These are phyloP conservation scores for Stentor roeselii DNA, from an alignment of 73 alveolate genomes.

Conservation along the genomic window DNA sequence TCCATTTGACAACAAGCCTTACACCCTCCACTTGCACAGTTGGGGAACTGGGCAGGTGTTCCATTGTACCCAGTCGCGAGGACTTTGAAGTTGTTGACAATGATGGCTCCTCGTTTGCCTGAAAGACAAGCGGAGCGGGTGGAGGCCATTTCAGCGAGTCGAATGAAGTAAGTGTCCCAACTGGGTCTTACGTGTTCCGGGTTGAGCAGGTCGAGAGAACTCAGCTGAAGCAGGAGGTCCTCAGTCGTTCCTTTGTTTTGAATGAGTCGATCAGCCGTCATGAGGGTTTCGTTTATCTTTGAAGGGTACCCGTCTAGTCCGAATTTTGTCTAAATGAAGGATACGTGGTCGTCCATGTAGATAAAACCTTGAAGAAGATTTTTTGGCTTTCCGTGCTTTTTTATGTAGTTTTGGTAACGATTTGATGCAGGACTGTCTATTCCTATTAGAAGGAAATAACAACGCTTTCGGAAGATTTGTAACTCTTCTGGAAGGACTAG, in stretches of 20 bases:
- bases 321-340: background rate
- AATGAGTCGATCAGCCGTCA: background rate
- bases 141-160: constrained; percentile 65
- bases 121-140: constrained; percentile 70
- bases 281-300: background rate
- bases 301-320: constrained; percentile 23
- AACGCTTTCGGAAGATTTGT: constrained; percentile 11
- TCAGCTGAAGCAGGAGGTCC: background rate
- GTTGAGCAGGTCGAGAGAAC: background rate
- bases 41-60: constrained; percentile 53
- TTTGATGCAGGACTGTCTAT: background rate
- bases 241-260: constrained; percentile 14
- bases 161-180: constrained; percentile 61
- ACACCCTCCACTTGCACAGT: constrained; percentile 72
- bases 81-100: constrained; percentile 49
- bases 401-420: constrained; percentile 6
- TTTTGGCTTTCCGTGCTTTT: constrained; percentile 29
- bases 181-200: constrained; percentile 40
- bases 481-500: constrained; percentile 10
- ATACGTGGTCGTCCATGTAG: constrained; percentile 15
- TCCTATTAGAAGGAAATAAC: background rate
- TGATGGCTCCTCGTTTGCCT: constrained; percentile 52
- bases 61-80: constrained; percentile 76
- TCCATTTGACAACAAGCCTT: constrained; percentile 47
- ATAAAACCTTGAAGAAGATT: constrained; percentile 1